These are phyloP conservation scores for Hypomyces perniciosus DNA, from an alignment of 2,329 filamentous ascomycete species.

Conservation along the genomic window DNA sequence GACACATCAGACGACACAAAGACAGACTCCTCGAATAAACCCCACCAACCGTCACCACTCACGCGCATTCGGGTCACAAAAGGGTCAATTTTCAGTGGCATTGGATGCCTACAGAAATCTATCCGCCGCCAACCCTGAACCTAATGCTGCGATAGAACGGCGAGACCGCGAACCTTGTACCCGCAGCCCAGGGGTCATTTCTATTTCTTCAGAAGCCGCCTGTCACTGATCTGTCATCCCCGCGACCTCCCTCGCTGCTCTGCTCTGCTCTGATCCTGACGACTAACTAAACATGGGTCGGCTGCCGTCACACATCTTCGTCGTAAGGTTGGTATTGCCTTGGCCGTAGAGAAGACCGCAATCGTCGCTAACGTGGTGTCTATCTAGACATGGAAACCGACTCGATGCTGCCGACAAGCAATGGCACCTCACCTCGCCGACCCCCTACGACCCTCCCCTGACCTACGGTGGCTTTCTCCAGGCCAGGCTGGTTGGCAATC, in stretches of 20 bases:
- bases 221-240: too few species aligned
- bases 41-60: too few species aligned
- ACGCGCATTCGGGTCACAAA: too few species aligned
- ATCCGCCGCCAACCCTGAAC: not conserved
- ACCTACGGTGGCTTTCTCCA: constrained; percentile 94
- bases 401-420: constrained; percentile 91
- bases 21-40: too few species aligned
- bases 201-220: not conserved
- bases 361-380: constrained; percentile 1
- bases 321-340: constrained; percentile 32
- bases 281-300: constrained; percentile 26
- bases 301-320: constrained; percentile 37
- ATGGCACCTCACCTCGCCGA: constrained; percentile 89
- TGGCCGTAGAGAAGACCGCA: not conserved
- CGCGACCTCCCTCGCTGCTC: too few species aligned
- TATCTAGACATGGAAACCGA: constrained; percentile 76
- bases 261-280: not conserved
- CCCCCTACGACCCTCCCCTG: constrained; percentile 90
- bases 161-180: not conserved
- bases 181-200: too few species aligned
- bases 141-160: not conserved
- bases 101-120: too few species aligned
- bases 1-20: too few species aligned
- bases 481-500: constrained; percentile 70
- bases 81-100: too few species aligned